Base-by-base conservation (phyloP, 192 early-diverging fungal genomes). In the Backusella tuberculispora region DNA sequence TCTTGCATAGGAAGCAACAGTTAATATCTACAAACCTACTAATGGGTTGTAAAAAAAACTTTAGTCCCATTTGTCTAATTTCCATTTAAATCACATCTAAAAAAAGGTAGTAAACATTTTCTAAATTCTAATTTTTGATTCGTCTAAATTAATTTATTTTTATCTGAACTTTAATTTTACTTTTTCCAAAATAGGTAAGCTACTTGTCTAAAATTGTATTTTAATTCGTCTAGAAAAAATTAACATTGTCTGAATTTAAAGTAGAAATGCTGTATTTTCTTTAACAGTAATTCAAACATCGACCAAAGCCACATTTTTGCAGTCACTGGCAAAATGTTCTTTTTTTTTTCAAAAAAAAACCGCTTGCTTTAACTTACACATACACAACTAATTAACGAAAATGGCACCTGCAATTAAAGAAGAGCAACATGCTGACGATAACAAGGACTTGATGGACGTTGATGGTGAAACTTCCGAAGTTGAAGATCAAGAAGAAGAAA, bases 401-500 rank as follows among this genome's bases (percentile, higher is more conserved):
- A 69, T 69, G 68, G 68, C 68, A 69, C 68, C 68, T 69, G 68
- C 68, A 69, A 5, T 47, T 12, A 69, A 69, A 47, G 43, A 69
- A 14, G 68, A 69, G 45, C 13, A 69, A 8, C 3, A n/a, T 21
- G 41, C 40, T 67, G 40, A 24, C 12, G 66, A 40, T 19, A 10
- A 43, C 43, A 43, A 26, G 26, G 68, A 47, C 12, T 6, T 45
- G 15, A 69, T 69, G 68, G 68, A 69, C 12, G 42, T 69, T 46
- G 68, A 69, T 7, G 53, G 12, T 9, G 45, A 69, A 15, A 29
- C 13, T 47, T 45, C 42, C 1, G 68, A 69, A 6, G 12, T 47
- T 29, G 68, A 69, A 47, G 72, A 75, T 15, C 29, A 48, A 29
- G 63, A 70, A 50, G 69, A 80, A 74, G 71, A 76, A 42, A 17